Percentiles rank a stretch among this genome's conserved stretches.
These are phyloP conservation scores for Vachellia pachyceras DNA, from an alignment of 306 rosid genomes.

Conservation along the genomic window DNA sequence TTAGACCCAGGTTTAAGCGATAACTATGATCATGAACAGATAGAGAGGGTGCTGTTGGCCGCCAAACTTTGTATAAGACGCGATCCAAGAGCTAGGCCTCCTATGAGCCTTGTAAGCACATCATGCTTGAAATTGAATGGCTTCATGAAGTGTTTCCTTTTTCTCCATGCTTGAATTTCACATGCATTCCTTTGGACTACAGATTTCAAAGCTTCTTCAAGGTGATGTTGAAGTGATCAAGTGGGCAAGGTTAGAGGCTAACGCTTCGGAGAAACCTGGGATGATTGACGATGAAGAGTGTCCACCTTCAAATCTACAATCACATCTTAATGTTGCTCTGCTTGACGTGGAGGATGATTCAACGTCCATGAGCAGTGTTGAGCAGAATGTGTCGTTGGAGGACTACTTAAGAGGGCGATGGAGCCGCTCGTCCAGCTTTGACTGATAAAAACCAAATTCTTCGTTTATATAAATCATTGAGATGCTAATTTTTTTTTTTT, in stretches of 20 bases:
- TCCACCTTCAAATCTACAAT: conserved; percentile 73
- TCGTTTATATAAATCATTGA: no score
- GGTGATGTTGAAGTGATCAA: conserved; percentile 74
- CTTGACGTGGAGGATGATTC: conserved; percentile 94
- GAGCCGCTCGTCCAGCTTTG: conserved; percentile 94
- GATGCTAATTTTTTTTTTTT: no score
- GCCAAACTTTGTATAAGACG: conserved; percentile 89
- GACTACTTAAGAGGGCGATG: conserved; percentile 89
- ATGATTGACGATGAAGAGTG: conserved; percentile 62
- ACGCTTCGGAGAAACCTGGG: conserved; percentile 51
- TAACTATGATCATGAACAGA: conserved; percentile 63
- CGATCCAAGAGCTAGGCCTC: conserved; percentile 89
- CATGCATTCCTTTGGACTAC: conserved; percentile 37
- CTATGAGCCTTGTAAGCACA: conserved; percentile 79
- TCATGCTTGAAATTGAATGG: conserved; percentile 30
- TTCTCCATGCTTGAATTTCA: conserved; percentile 1
- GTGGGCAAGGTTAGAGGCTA: conserved; percentile 81
- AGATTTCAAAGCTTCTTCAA: conserved; percentile 84
- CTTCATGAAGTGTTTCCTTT: background rate
- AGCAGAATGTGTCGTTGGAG: conserved; percentile 77
- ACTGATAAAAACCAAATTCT: conserved; percentile 47
- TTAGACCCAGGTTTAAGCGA: conserved; percentile 78
- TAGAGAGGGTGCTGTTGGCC: conserved; percentile 84
- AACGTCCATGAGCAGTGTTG: conserved; percentile 73
- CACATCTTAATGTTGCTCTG: conserved; percentile 87